Evolutionary conservation across 1,284 basidiomycete genomes (phyloP).

Genomic region (Apiotrichum sp.): DNA sequence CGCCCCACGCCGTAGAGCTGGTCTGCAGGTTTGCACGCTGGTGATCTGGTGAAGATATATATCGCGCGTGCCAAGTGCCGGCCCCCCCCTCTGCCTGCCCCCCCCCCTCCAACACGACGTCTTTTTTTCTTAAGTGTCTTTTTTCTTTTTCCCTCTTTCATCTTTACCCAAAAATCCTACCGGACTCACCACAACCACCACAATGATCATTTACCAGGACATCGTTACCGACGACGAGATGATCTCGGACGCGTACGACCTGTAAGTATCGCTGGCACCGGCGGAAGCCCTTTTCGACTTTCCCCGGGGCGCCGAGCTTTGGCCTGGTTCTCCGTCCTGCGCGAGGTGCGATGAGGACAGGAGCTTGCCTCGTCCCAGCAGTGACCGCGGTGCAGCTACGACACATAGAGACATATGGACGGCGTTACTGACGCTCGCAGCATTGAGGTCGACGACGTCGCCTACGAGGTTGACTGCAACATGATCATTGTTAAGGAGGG

Average conservation of each 20-base stretch:
- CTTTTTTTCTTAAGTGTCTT: background rate
- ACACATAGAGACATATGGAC: too few species aligned
- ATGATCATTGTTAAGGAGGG: slow-evolving; percentile 71
- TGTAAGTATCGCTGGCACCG: slow-evolving; percentile 51
- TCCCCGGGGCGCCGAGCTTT: too few species aligned
- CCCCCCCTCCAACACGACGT: background rate
- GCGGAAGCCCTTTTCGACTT: too few species aligned
- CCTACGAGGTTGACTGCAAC: slow-evolving; percentile 82
- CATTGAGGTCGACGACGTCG: slow-evolving; percentile 74
- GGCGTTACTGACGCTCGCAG: slow-evolving; percentile 47
- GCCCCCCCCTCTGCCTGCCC: too few species aligned
- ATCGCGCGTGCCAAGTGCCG: too few species aligned
- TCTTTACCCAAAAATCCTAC: slow-evolving; percentile 7
- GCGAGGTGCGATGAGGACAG: too few species aligned
- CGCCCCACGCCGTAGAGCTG: too few species aligned
- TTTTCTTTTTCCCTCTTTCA: background rate
- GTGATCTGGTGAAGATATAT: too few species aligned
- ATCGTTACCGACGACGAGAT: slow-evolving; percentile 82
- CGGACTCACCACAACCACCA: slow-evolving; percentile 15
- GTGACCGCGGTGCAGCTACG: too few species aligned
- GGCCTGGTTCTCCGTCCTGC: too few species aligned
- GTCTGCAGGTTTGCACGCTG: too few species aligned
- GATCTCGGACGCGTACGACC: slow-evolving; percentile 85
- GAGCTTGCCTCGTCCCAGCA: too few species aligned
- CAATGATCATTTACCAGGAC: slow-evolving; percentile 47